phyloP scores from a whole-genome alignment of 2,329 filamentous ascomycete genomes.

The Hortaea werneckii region DNA sequence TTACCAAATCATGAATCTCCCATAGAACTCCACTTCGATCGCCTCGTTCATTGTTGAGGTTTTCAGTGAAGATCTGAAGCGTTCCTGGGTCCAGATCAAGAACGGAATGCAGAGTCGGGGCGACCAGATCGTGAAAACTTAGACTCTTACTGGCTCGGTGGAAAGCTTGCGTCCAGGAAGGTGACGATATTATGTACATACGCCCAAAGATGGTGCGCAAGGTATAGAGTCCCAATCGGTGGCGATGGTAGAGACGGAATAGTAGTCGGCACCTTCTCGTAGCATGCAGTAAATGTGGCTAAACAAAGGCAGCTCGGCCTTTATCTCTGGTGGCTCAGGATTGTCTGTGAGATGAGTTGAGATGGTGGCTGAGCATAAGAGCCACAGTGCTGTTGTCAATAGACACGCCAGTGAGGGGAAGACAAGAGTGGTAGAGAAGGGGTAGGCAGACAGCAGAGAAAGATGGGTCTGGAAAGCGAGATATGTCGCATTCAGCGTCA shows the following conservation, averaged over 20 bases:
- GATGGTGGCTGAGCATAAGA: too few relatives aligned
- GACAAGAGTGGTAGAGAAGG: not conserved
- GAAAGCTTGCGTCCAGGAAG: conserved; percentile 30
- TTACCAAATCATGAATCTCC: conserved; percentile 12
- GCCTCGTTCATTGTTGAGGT: conserved; percentile 19
- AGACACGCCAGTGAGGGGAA: too few relatives aligned
- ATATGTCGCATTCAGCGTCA: too few relatives aligned
- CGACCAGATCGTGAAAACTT: conserved; percentile 29
- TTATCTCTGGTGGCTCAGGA: too few relatives aligned
- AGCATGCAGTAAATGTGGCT: not conserved
- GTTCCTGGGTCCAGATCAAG: conserved; percentile 27
- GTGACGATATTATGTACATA: conserved; percentile 23
- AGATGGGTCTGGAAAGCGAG: not conserved
- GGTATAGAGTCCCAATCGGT: not conserved
- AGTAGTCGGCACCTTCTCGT: not conserved
- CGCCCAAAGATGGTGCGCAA: not conserved
- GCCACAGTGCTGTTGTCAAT: too few relatives aligned
- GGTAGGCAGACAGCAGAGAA: not conserved
- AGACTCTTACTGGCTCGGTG: conserved; percentile 32
- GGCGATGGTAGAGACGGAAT: not conserved
- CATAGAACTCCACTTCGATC: not conserved
- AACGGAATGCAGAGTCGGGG: conserved; percentile 29
- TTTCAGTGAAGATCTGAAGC: conserved; percentile 20
- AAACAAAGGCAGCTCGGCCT: not conserved
- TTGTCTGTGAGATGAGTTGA: too few relatives aligned